Conservation (phyloP, 768 basidiomycete genomes). For the Panellus pusillus region DNA sequence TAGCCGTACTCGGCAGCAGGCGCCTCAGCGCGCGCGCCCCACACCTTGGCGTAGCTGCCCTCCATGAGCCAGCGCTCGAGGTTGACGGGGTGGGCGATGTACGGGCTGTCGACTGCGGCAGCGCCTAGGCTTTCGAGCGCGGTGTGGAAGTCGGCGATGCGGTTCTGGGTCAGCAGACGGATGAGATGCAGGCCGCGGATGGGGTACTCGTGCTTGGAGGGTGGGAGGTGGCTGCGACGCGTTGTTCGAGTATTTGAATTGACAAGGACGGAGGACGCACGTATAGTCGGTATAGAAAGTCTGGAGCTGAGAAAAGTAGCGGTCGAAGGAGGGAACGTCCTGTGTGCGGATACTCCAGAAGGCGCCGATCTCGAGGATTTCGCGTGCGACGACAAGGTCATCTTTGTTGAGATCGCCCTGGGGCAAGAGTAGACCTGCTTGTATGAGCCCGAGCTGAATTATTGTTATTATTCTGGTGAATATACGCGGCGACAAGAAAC, state of each 20-base stretch:
- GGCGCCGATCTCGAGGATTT: conserved; percentile 94
- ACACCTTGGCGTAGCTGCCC: conserved; percentile 96
- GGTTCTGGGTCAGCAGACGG: conserved; percentile 90
- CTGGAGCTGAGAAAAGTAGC: conserved; percentile 90
- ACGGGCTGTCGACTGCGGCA: conserved; percentile 66
- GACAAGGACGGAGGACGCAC: conserved; percentile 33
- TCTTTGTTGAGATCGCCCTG: conserved; percentile 58
- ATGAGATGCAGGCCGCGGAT: conserved; percentile 94
- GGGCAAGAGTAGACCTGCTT: conserved; percentile 77
- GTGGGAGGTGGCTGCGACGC: conserved; percentile 66
- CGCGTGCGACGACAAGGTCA: conserved; percentile 76
- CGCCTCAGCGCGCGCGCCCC: conserved; percentile 90
- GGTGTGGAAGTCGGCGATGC: conserved; percentile 97
- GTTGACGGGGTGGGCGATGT: conserved; percentile 83
- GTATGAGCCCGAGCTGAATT: conserved; percentile 70
- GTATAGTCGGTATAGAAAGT: conserved; percentile 87
- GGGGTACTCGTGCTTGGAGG: conserved; percentile 83
- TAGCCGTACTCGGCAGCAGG: conserved; percentile 94
- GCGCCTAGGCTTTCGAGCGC: conserved; percentile 88
- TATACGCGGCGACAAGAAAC: conserved; percentile 32
- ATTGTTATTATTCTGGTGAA: background rate
- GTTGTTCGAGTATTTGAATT: background rate
- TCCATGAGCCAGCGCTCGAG: conserved; percentile 99
- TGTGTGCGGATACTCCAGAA: conserved; percentile 88
- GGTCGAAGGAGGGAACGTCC: conserved; percentile 91